Base-by-base conservation (phyloP, 2,329 filamentous ascomycete species). In the Monascus ruber region DNA sequence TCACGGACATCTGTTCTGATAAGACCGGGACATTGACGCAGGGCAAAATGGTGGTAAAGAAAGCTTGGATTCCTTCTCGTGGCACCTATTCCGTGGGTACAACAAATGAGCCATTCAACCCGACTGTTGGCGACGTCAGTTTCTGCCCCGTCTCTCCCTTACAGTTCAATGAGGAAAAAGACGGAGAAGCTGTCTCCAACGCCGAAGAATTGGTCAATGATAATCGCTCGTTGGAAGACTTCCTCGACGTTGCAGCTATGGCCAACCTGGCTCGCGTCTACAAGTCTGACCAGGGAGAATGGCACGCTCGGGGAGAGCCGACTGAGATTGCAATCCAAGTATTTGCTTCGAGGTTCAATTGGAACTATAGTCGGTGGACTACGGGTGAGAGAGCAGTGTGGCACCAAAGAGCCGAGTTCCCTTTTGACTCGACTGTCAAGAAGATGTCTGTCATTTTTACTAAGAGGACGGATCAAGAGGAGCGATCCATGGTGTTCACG, bases 251-350 rank as follows among this genome's bases (percentile, higher is more conserved):
- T 25, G 76, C 78, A 5, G 74, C 78, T 0, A 68, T 83, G 35
- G 79, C 78, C 32, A 83, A 83, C 48, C 63, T 83, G 24, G 77
- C 79, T 2, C 71, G 71, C 28, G 72, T 83, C 4, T 72, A 78
- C 44, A 65, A 76, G 44, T 65, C 64, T 8, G 64, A 75, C 9
- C 59, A 68, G 11, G 61, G 66, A 2, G 62, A 70, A 38, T 83
- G 79, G 79, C 69, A 74, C 40, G 77, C 74, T 26, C 73, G 76
- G 35, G 80, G 79, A 33, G 79, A 82, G 47, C 77, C 78, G 0
- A 84, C 81, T 1, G 81, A 85, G 49, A 82, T 85, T 43, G 81
- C 81, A 1, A 81, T 85, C 34, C 80, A 85, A 48, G 81, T 85
- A 0, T 83, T 85, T 52, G 78, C 79, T 6, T 75, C 73, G 33